These are phyloP conservation scores for Penicillium daleae DNA, from an alignment of 495 filamentous ascomycete species.

Conservation along the genomic window DNA sequence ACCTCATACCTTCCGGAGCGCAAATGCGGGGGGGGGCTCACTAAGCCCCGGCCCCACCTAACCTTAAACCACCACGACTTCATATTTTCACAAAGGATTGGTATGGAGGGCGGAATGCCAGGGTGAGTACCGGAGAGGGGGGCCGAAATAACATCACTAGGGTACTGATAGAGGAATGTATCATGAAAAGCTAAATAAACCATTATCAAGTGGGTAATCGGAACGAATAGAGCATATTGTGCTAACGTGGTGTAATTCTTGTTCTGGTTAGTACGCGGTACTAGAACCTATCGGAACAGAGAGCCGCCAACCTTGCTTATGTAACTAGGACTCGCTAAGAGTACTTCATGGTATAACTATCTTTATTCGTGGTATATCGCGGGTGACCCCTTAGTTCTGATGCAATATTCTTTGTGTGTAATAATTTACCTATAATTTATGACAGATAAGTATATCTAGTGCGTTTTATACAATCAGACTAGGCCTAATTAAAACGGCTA, in stretches of 20 bases:
- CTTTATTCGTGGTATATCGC: too few relatives aligned
- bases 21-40: slow-evolving; percentile 29
- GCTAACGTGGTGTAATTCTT: neutral
- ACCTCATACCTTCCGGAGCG: slow-evolving; percentile 26
- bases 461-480: too few relatives aligned
- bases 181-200: neutral
- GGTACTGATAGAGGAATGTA: neutral
- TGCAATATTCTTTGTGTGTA: too few relatives aligned
- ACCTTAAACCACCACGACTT: slow-evolving; percentile 21
- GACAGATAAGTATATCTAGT: too few relatives aligned
- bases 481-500: too few relatives aligned
- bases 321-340: too few relatives aligned
- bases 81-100: neutral
- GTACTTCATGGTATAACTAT: too few relatives aligned
- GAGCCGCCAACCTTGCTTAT: too few relatives aligned
- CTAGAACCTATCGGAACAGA: too few relatives aligned
- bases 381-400: too few relatives aligned
- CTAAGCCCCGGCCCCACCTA: slow-evolving; percentile 24
- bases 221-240: neutral
- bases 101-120: neutral
- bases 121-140: neutral
- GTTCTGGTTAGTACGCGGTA: neutral
- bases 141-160: too few relatives aligned
- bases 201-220: neutral
- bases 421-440: too few relatives aligned